These are phyloP conservation scores for Acacia melanoxylon DNA, from an alignment of 306 rosid species.

Conservation along the genomic window DNA sequence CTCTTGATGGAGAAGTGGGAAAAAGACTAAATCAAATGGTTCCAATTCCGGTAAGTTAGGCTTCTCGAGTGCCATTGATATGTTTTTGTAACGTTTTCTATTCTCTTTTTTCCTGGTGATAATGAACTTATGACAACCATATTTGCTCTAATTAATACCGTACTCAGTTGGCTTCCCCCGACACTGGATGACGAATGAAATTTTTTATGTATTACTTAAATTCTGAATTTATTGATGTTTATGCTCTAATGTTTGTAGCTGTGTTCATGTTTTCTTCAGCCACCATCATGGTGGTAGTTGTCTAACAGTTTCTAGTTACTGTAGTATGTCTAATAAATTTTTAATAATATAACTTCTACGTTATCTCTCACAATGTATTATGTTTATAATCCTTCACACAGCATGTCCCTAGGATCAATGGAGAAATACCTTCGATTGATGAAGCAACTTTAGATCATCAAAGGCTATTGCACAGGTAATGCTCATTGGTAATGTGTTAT, in stretches of 20 bases:
- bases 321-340: neutral
- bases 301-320: neutral
- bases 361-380: neutral
- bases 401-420: slow-evolving; percentile 19
- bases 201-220: neutral
- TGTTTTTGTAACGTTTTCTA: neutral
- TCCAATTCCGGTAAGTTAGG: slow-evolving; percentile 80
- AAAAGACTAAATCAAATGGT: slow-evolving; percentile 81
- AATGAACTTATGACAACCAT: neutral
- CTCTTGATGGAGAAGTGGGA: slow-evolving; percentile 82
- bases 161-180: neutral
- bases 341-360: neutral
- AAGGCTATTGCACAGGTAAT: slow-evolving; percentile 7
- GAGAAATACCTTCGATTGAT: slow-evolving; percentile 16
- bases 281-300: neutral
- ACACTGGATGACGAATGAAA: neutral
- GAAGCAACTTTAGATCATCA: slow-evolving; percentile 12
- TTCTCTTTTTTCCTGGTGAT: neutral
- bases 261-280: neutral
- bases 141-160: neutral
- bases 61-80: neutral
- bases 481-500: neutral
- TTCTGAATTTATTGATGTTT: neutral
- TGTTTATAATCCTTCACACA: neutral
- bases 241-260: neutral